phyloP scores from a whole-genome alignment of 2,329 filamentous ascomycete genomes.

The Aspergillus arachidicola region DNA sequence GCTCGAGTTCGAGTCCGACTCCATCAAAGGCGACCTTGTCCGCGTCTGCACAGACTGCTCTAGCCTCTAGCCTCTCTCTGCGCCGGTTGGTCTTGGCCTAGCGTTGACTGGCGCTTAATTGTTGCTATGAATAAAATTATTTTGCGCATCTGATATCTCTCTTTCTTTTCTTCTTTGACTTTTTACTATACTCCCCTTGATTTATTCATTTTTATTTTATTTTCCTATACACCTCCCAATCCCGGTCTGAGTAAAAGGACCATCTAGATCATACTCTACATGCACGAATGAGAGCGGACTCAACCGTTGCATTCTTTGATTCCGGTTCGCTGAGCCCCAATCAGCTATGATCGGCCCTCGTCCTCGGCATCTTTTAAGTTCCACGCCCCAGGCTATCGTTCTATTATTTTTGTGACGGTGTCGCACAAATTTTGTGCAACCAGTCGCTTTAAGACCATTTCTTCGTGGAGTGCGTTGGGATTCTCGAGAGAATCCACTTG shows the following conservation, averaged over 20 bases:
- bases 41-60: slow-evolving; percentile 2
- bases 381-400: background rate
- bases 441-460: background rate
- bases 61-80: slow-evolving; percentile 6
- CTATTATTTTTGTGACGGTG: background rate
- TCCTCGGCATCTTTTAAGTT: background rate
- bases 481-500: background rate
- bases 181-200: background rate
- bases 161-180: slow-evolving; percentile 4
- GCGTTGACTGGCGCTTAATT: slow-evolving; percentile 12
- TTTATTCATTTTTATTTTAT: background rate
- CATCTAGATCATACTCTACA: background rate
- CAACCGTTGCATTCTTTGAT: background rate
- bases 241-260: background rate
- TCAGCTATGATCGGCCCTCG: slow-evolving; percentile 5
- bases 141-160: background rate
- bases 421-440: slow-evolving; percentile 2
- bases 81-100: slow-evolving; percentile 9
- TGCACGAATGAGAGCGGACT: background rate
- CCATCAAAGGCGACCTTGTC: background rate
- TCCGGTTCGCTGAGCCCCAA: slow-evolving; percentile 7
- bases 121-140: slow-evolving; percentile 6
- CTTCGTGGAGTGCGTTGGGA: background rate
- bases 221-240: background rate
- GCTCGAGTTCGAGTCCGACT: background rate